Conservation (phyloP, 495 filamentous ascomycete species). For the Penicillium samsonianum region DNA sequence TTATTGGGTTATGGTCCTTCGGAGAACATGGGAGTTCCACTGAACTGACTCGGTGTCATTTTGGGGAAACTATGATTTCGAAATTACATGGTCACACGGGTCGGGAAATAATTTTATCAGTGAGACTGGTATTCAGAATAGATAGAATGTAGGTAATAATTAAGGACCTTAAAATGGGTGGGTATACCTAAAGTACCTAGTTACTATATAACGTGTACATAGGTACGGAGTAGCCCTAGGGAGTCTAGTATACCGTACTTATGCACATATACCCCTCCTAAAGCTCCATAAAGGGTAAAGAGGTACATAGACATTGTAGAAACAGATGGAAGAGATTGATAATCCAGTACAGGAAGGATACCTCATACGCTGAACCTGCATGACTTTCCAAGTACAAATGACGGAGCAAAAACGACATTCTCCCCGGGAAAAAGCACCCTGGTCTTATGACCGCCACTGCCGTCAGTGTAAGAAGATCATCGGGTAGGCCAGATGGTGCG, state of each 20-base stretch:
- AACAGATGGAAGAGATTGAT: constrained; percentile 30
- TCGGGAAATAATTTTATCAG: neutral
- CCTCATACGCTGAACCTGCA: constrained; percentile 5
- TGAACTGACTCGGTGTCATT: constrained; percentile 13
- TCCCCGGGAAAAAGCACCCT: constrained; percentile 18
- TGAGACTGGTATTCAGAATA: neutral
- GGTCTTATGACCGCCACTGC: constrained; percentile 30
- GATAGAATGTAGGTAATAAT: neutral
- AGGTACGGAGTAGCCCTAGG: neutral
- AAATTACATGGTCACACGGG: neutral
- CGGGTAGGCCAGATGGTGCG: constrained; percentile 14
- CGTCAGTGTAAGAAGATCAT: constrained; percentile 32
- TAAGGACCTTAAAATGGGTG: neutral
- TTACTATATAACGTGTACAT: too few relatives aligned
- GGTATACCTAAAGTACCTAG: neutral
- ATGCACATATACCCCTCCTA: constrained; percentile 1
- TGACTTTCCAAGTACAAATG: neutral
- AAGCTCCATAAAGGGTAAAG: neutral
- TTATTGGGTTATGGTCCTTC: constrained; percentile 23
- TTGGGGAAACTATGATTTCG: neutral
- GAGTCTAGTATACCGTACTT: constrained; percentile 1
- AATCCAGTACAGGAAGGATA: constrained; percentile 11
- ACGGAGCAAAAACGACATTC: constrained; percentile 3
- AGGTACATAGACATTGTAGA: constrained; percentile 11
- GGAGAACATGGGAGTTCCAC: constrained; percentile 22